Base-by-base conservation (phyloP, 2,329 filamentous ascomycete genomes). In the Alternaria dauci region DNA sequence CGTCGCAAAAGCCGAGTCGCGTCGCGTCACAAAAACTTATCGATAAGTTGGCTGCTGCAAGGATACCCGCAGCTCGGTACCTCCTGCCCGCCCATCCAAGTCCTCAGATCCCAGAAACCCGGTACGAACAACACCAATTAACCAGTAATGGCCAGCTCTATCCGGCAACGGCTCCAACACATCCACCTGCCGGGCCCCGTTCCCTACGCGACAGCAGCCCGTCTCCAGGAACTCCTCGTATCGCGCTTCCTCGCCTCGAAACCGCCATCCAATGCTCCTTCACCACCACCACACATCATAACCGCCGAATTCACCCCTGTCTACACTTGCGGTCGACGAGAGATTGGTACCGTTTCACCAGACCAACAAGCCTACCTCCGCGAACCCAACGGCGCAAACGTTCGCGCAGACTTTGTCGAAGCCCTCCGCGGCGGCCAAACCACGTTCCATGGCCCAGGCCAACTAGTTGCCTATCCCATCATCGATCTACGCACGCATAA, bases 361-460 rank as follows among this genome's bases (percentile, higher is more conserved):
- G 67, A 71, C 1, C 85, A 89, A 67, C 77, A 81, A 2, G 73
- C 58, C 28, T 75, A 77, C 66, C 70, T 83, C 34, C 70, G 79
- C 46, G 11, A 30, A 30, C 28, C 28, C 28, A 30, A 30, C 11
- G 11, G 5, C 28, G 65, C 73, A 32, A 59, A 76, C 32, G 81
- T 81, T 36, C 69, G 76, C 26, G 91, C 90, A 3, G 82, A 86
- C n/a, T 87, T 95, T 69, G 79, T 87, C 43, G 85, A 89, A 70
- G 90, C 92, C 14, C 86, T 88, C n/a, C 89, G 95, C 55, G 95
- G 95, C 62, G 95, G 95, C 0, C 88, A 96, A 67, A 94, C 92
- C 0, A 98, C 95, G 3, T 98, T 97, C 81, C 95, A 99, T 76
- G 95, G 94, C 0, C 95, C 94, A 0, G 94, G 94, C 0, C 95